phyloP scores from a whole-genome alignment of 2,329 filamentous ascomycete genomes.

The Ceratocystis huliohia region DNA sequence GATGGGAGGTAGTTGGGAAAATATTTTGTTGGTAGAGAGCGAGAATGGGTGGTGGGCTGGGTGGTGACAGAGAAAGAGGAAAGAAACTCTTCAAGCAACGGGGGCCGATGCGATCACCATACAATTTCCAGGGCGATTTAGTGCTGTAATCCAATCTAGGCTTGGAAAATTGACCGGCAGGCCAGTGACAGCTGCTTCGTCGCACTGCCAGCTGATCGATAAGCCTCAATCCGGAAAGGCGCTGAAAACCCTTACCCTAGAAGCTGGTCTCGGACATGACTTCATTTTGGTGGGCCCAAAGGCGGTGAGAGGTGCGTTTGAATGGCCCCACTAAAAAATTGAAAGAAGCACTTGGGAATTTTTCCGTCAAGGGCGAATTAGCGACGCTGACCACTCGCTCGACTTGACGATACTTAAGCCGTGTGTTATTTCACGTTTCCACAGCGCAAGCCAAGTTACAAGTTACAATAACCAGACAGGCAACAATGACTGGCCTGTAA shows the following conservation, averaged over 20 bases:
- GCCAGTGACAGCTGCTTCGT: neutral
- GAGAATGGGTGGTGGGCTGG: neutral
- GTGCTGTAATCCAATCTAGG: conserved; percentile 8
- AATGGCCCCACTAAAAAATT: conserved; percentile 22
- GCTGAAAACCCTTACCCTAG: conserved; percentile 10
- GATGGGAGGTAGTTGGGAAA: neutral
- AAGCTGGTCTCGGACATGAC: neutral
- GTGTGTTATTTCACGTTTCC: neutral
- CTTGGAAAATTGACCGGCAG: neutral
- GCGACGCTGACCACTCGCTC: neutral
- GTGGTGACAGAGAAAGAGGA: conserved; percentile 10
- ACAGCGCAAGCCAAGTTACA: neutral
- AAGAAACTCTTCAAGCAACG: conserved; percentile 16
- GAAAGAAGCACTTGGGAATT: conserved; percentile 14
- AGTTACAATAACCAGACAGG: neutral
- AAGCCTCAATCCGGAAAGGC: conserved; percentile 1
- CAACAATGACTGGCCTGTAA: conserved; percentile 14
- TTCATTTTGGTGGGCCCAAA: conserved; percentile 14
- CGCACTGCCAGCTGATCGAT: conserved; percentile 6
- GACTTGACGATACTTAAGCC: neutral
- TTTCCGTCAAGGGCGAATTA: conserved; percentile 12
- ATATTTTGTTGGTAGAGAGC: conserved; percentile 7
- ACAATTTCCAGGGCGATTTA: conserved; percentile 17
- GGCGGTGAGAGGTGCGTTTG: conserved; percentile 19
- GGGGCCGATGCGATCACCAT: conserved; percentile 21